phyloP scores from a whole-genome alignment of 176 grass and related monocot genomes.

The Paspalum vaginatum region DNA sequence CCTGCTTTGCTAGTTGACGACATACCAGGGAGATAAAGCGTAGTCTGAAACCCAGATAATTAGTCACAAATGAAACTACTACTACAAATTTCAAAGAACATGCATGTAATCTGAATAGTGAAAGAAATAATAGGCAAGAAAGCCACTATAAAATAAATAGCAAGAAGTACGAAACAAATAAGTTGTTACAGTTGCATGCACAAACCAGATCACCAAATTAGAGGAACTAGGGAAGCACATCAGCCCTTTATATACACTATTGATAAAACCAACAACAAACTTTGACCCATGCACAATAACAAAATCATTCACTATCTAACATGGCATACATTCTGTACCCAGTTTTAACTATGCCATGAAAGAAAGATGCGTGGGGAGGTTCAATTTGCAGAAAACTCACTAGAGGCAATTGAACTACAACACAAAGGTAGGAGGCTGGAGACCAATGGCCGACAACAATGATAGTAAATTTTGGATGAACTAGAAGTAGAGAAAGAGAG shows the following conservation, averaged over 20 bases:
- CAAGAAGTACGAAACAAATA: no score
- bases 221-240: background rate
- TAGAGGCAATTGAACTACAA: background rate
- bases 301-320: background rate
- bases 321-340: background rate
- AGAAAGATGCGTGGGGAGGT: background rate
- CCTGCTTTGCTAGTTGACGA: constrained; percentile 76
- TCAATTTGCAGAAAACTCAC: background rate
- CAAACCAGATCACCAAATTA: background rate
- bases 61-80: background rate
- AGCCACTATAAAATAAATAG: background rate
- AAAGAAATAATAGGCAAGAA: background rate
- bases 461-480: no score
- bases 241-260: no score
- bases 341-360: background rate
- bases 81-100: background rate
- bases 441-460: background rate
- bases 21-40: constrained; percentile 61
- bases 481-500: no score
- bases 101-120: background rate
- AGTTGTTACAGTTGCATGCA: no score
- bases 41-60: constrained; percentile 44
- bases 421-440: background rate
- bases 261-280: no score
- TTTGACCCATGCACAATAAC: background rate